Conservation (phyloP, 805 yeast species). For the Teunomyces pallodes region DNA sequence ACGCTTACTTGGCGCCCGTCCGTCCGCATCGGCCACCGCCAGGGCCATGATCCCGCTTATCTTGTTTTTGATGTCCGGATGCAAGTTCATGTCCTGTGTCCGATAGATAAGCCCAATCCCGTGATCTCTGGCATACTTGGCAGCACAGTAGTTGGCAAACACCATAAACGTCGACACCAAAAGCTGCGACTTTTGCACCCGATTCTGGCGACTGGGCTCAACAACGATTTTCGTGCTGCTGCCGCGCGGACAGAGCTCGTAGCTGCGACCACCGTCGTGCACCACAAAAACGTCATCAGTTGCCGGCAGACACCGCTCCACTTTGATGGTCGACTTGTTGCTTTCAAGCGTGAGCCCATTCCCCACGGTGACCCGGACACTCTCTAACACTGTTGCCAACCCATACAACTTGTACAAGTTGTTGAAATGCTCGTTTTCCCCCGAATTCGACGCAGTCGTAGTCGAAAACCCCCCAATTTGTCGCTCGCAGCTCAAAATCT, state of each 20-base stretch:
- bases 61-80: conserved; percentile 19
- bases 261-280: conserved; percentile 3
- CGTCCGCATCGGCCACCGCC: background rate
- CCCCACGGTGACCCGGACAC: conserved; percentile 20
- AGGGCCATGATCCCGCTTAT: conserved; percentile 20
- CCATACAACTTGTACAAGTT: conserved; percentile 27
- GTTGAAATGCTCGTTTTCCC: conserved; percentile 17
- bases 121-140: conserved; percentile 42
- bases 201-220: conserved; percentile 13
- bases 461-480: conserved; percentile 9
- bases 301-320: background rate
- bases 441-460: no score
- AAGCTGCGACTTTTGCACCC: conserved; percentile 48
- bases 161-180: conserved; percentile 87
- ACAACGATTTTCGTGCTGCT: conserved; percentile 12
- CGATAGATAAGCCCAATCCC: conserved; percentile 54
- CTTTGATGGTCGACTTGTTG: conserved; percentile 15
- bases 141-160: conserved; percentile 64
- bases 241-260: conserved; percentile 13
- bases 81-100: conserved; percentile 30
- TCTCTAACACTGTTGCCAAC: conserved; percentile 24
- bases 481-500: conserved; percentile 35
- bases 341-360: conserved; percentile 18
- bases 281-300: conserved; percentile 6
- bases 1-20: background rate